Conservation (phyloP, 352 stramenopile species). For the Pythium oligandrum region DNA sequence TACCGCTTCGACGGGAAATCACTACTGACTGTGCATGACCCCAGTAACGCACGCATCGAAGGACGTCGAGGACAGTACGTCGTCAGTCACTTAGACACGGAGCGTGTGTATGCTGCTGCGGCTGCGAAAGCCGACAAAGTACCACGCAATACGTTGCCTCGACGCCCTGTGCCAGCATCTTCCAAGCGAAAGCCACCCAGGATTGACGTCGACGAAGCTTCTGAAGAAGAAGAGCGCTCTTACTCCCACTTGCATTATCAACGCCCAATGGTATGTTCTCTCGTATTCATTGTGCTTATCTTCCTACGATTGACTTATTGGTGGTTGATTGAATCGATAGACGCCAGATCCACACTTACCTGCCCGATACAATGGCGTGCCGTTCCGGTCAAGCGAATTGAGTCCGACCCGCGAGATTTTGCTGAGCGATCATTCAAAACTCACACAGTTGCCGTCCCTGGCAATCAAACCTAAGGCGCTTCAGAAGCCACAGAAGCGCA, state of each 20-base stretch:
- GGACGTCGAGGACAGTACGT: conserved; percentile 24
- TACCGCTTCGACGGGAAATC: conserved; percentile 33
- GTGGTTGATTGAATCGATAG: conserved; percentile 11
- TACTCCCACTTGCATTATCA: too few species aligned
- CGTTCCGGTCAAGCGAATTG: conserved; percentile 56
- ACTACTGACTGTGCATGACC: conserved; percentile 37
- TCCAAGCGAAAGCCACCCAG: conserved; percentile 6
- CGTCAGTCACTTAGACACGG: conserved; percentile 13
- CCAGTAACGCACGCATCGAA: conserved; percentile 22
- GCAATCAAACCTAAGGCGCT: conserved; percentile 2
- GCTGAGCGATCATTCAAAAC: conserved; percentile 35
- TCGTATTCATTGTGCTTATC: too few species aligned
- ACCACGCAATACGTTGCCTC: conserved; percentile 11
- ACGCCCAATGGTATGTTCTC: too few species aligned
- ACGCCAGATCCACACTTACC: conserved; percentile 49
- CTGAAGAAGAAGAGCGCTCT: conserved; percentile 14
- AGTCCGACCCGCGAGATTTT: conserved; percentile 51
- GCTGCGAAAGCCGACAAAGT: conserved; percentile 10
- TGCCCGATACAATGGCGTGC: conserved; percentile 55
- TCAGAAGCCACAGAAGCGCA: conserved; percentile 1
- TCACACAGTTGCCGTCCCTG: conserved; percentile 47
- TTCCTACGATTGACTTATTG: too few species aligned
- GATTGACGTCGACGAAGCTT: conserved; percentile 9
- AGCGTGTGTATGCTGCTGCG: conserved; percentile 15
- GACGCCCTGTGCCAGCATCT: conserved; percentile 12